phyloP scores from a whole-genome alignment of 2,329 filamentous ascomycete genomes.

The Sclerotiophoma versabilis region DNA sequence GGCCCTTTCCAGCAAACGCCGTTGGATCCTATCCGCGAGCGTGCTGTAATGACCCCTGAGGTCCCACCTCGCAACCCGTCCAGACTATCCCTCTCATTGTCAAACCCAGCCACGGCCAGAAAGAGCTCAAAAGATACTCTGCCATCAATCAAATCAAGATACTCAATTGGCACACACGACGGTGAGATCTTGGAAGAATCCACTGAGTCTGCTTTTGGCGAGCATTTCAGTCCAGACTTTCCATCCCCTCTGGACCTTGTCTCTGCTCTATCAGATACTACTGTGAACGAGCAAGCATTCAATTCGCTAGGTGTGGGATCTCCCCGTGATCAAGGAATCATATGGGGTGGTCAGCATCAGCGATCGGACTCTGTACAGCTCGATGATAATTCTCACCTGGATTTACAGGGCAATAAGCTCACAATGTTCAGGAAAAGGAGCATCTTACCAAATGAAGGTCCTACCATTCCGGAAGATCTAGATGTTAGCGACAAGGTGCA shows the following conservation, averaged over 20 bases:
- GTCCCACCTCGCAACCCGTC: conserved; percentile 32
- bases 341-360: neutral
- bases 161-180: neutral
- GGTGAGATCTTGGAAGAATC: neutral
- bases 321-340: conserved; percentile 7
- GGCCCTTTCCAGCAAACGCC: conserved; percentile 17
- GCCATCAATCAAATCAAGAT: neutral
- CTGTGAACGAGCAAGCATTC: conserved; percentile 34
- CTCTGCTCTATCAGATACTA: conserved; percentile 23
- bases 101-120: neutral
- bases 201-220: neutral
- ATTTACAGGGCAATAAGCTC: neutral
- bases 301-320: conserved; percentile 27
- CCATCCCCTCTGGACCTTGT: conserved; percentile 3
- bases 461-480: conserved; percentile 9
- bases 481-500: conserved; percentile 26
- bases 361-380: neutral
- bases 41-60: conserved; percentile 5
- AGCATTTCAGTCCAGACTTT: neutral
- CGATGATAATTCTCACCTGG: neutral
- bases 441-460: neutral
- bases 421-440: neutral
- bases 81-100: conserved; percentile 23
- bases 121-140: neutral
- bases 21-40: conserved; percentile 32